Evolutionary conservation across 2,329 filamentous ascomycete species (phyloP), one percentile per base, ranked within the genome.

Genomic region (Aspergillus vadensis): DNA sequence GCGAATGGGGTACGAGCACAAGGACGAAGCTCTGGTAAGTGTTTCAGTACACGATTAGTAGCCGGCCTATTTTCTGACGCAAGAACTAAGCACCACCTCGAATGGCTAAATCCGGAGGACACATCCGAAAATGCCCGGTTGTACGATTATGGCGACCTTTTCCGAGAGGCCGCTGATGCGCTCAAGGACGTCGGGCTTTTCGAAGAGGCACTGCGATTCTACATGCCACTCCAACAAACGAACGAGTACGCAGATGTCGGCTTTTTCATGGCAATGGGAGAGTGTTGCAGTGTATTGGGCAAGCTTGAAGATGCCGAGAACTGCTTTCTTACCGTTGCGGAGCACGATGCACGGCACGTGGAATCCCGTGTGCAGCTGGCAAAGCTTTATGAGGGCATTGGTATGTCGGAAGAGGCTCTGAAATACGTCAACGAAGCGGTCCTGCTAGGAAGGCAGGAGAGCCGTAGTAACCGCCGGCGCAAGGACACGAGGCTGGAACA

Each of bases 331-430:
- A 86, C 86, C 2, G 86, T 93, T 10, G 86, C 92, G 39, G 86
- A 91, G 55, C 83, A 87, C 61, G 90, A 96, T 63, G 80, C 87
- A 48, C 81, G 86, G 43, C 88, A 89, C 60, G 87, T 94, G 51
- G 88, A 92, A 63, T 91, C 91, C 41, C 88, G 91, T 41, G 86
- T 91, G 30, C 86, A 91, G 68, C 81, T 97, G 9, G 91, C 91
- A 12, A 92, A 90, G 69, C 86, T 97, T 74, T 97, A 96, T 70
- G 91, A 96, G 72, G 86, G 84, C 64, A 84, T 85, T 48, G 88
- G 88, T 63, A 86, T 89, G 77, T 87, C 85, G 21, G 89, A 92
- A 69, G 87, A 91, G 69, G 92, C 92, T 1, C 85, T 92, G 60
- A 87, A 90, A 61, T 85, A 92, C 54, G 86, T 91, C 52, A 89